These are phyloP conservation scores for Phialophora macrospora DNA, from an alignment of 2,329 filamentous ascomycete genomes.

Conservation along the genomic window DNA sequence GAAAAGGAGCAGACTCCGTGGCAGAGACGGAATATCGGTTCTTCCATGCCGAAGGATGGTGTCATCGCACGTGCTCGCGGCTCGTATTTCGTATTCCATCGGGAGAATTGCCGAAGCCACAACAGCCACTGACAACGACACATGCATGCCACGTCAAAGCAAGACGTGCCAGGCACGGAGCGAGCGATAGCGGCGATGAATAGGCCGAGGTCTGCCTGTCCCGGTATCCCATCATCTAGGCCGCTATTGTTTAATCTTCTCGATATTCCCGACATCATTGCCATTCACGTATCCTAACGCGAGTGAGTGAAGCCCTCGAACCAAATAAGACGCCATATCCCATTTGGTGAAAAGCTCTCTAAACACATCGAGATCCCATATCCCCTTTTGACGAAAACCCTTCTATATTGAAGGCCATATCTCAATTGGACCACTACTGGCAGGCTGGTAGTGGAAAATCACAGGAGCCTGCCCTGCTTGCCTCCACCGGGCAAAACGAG, in stretches of 20 bases:
- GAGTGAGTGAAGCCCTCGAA: too few species aligned
- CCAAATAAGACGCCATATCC: too few species aligned
- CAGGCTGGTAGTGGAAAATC: too few species aligned
- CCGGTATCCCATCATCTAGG: background rate
- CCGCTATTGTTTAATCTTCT: background rate
- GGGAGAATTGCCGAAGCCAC: conserved; percentile 14
- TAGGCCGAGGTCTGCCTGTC: conserved; percentile 8
- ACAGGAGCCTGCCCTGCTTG: too few species aligned
- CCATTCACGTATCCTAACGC: background rate
- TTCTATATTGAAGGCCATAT: too few species aligned
- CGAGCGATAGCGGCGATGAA: background rate
- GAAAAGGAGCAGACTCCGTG: background rate
- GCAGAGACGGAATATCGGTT: background rate
- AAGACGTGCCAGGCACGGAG: background rate
- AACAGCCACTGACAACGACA: background rate
- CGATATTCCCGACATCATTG: background rate
- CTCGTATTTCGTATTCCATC: conserved; percentile 1
- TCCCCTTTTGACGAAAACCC: too few species aligned
- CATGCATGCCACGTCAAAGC: conserved; percentile 2
- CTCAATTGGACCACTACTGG: too few species aligned
- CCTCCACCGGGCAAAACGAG: too few species aligned
- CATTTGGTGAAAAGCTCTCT: too few species aligned
- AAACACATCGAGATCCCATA: too few species aligned
- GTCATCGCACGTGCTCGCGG: background rate
- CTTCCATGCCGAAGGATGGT: background rate